phyloP scores from a whole-genome alignment of 192 early-diverging fungal species.

The Coemansia javaensis region DNA sequence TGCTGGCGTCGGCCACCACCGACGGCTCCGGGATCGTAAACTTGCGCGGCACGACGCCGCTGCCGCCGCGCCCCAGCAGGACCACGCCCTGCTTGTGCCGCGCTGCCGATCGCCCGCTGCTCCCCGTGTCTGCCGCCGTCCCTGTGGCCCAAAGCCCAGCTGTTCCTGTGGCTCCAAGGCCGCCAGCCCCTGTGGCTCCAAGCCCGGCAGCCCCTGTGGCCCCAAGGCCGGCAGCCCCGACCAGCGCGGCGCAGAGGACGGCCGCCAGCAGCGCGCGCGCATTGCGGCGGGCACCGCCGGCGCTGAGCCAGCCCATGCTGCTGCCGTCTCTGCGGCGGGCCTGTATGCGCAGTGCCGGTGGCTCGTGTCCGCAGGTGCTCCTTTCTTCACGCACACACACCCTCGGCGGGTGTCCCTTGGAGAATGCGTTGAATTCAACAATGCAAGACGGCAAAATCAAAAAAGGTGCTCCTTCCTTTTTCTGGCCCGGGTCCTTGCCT shows the following conservation, averaged over 20 bases:
- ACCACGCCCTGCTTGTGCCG: conserved; percentile 6
- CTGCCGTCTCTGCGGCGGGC: too few relatives aligned
- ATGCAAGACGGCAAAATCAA: too few relatives aligned
- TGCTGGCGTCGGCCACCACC: conserved; percentile 38
- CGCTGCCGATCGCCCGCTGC: neutral
- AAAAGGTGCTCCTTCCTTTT: too few relatives aligned
- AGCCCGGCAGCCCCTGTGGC: conserved; percentile 4
- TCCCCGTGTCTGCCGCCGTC: neutral
- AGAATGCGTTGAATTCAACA: too few relatives aligned
- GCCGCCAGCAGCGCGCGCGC: conserved; percentile 39
- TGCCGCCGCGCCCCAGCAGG: conserved; percentile 22
- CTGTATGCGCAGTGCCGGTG: too few relatives aligned
- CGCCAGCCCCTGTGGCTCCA: too few relatives aligned
- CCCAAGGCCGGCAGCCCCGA: conserved; percentile 9
- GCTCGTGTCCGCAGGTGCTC: too few relatives aligned
- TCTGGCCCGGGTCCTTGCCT: too few relatives aligned
- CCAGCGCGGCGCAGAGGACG: conserved; percentile 30
- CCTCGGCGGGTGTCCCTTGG: too few relatives aligned
- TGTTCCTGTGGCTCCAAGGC: too few relatives aligned
- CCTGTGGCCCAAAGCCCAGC: too few relatives aligned
- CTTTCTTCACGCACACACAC: too few relatives aligned
- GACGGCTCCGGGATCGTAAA: conserved; percentile 46
- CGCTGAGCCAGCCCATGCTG: conserved; percentile 43
- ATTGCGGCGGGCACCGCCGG: conserved; percentile 35
- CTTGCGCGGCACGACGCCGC: conserved; percentile 41